Base-by-base conservation (phyloP, 495 filamentous ascomycete genomes). In the Lepidopterella palustris region DNA sequence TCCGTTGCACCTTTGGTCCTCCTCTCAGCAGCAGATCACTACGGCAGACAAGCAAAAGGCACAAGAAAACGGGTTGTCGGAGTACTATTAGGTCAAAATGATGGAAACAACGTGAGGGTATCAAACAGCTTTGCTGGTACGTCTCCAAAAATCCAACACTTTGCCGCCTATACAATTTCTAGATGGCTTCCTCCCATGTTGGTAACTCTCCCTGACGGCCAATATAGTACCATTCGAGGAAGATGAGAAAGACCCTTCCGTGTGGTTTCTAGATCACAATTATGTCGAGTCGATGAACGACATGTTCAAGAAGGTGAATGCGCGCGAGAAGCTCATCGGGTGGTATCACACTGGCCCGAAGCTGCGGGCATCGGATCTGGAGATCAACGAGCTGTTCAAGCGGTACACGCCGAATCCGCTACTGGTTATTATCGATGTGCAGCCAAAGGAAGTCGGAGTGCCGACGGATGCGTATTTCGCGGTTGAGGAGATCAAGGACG, bases 301-400 rank as follows among this genome's bases (percentile, higher is more conserved):
- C 76, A 98, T 98, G 93, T 98, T 98, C 81, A 98, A 98, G 82
- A 97, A 97, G 77, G 91, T 98, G 79, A 98, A 98, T 79, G 93
- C 93, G 58, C 80, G 90, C 55, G 93, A 98, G 78, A 98, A 98
- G 84, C 81, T 98, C 70, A 92, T 98, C 78, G 93, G 93, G 74
- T 98, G 93, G 93, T 98, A 98, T 76, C 93, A 98, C 74, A 96
- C 95, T 8, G 93, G 93, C 51, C 93, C 93, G 23, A 98, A 98
- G 78, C 80, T 98, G 67, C 86, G 93, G 64, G 95, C 92, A 55
- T 96, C 92, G 40, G 93, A 98, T 81, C 81, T 97, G 66, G 91
- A 97, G 78, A 96, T 98, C 84, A 98, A 98, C 78, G 93, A 98
- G 76, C 84, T 98, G 53, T 97, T 98, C 84, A 98, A 98, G 78